Base-by-base conservation (phyloP, 139 green algal genomes). In the Chlorella sp. region DNA sequence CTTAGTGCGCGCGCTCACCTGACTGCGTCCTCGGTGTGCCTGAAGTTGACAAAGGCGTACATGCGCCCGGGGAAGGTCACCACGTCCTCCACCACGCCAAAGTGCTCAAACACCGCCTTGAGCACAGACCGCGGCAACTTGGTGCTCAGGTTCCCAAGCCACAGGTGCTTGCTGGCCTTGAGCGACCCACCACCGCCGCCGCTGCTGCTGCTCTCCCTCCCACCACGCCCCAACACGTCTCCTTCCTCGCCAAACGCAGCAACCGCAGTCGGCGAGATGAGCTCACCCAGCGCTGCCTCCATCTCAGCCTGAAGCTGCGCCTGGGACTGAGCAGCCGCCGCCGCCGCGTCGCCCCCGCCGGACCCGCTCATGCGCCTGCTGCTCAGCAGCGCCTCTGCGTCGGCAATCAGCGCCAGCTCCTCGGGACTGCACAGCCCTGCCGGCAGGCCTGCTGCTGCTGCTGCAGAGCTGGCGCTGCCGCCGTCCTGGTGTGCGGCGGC, bases 31-130 rank as follows among this genome's bases (percentile, higher is more conserved):
- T 83, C 78, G 4, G 77, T 36, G 35, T 77, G 67, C 31, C 67
- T 67, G 74, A 90, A 93, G 76, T 91, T 92, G 32, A 93, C 88
- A 68, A 93, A 89, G 0, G 88, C 88, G 35, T 92, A 93, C 78
- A 92, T 91, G 64, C 86, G 82, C 31, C 86, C 86, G 0, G 88
- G 88, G 69, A 92, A 92, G 30, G 89, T 88, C 10, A 91, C 78
- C 33, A 89, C 84, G 71, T 94, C 88, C 27, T 90, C 85, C n/a
- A 94, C 82, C 0, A 72, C 66, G 2, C 89, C 89, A 65, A 84
- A 90, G 33, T 76, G 67, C 42, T 91, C 82, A 71, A 91, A 93
- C 30, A 92, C 72, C 4, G 76, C 74, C 67, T 90, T 86, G 17
- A 88, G 79, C 27, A 86, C 35, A 5, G 75, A 71, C 5, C 87